Evolutionary conservation across 2,329 filamentous ascomycete genomes (phyloP).

Genomic region (Neoarthrinium moseri): DNA sequence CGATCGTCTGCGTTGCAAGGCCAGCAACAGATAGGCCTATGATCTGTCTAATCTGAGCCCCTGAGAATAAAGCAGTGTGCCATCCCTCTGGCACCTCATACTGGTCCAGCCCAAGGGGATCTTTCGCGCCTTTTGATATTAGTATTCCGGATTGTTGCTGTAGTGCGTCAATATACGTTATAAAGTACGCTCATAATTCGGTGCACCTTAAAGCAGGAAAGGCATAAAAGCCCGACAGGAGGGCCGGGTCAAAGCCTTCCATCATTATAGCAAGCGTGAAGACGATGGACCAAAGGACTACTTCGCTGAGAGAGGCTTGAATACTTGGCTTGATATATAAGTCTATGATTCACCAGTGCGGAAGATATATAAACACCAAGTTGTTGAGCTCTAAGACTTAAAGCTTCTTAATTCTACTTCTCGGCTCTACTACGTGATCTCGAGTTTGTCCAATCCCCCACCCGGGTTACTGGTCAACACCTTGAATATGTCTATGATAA

Average conservation of each 20-base stretch:
- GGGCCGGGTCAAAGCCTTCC: slow-evolving; percentile 29
- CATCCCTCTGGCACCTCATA: slow-evolving; percentile 36
- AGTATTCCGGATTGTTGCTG: slow-evolving; percentile 23
- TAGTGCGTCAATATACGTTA: neutral
- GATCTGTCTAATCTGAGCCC: slow-evolving; percentile 38
- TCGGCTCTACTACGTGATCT: no score
- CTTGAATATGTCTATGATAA: no score
- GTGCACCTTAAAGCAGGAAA: slow-evolving; percentile 11
- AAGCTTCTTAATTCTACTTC: no score
- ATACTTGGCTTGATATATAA: no score
- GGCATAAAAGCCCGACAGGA: slow-evolving; percentile 20
- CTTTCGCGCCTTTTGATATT: neutral
- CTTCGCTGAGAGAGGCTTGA: no score
- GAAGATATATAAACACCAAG: no score
- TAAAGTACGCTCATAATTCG: neutral
- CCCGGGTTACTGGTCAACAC: no score
- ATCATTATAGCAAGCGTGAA: slow-evolving; percentile 21
- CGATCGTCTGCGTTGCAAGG: slow-evolving; percentile 31
- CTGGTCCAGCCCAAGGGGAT: no score
- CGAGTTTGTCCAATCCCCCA: no score
- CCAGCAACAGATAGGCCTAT: slow-evolving; percentile 40
- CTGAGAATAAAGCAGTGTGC: slow-evolving; percentile 41
- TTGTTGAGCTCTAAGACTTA: no score
- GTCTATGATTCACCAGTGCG: no score
- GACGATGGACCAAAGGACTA: slow-evolving; percentile 20